Conservation (phyloP, 345 rosid species). For the Capsella bursapastoris region DNA sequence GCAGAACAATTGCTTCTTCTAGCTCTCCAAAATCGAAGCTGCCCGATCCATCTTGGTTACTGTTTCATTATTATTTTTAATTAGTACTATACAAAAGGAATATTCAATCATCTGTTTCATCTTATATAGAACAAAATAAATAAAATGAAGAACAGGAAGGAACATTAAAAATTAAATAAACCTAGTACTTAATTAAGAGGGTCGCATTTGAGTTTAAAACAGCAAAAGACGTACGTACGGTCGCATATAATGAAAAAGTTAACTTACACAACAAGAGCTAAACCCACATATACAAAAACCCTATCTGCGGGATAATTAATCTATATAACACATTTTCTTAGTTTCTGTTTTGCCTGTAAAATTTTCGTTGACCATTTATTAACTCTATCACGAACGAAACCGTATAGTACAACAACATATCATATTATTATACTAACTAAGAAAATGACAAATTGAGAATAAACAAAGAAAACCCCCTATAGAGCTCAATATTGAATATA, state of each 20-base stretch:
- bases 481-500: not conserved
- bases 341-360: conserved; percentile 11
- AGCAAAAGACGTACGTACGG: not conserved
- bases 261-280: conserved; percentile 20
- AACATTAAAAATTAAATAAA: not conserved
- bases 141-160: not conserved
- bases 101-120: conserved; percentile 17
- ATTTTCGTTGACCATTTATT: conserved; percentile 27
- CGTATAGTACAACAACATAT: not conserved
- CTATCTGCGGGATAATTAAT: not conserved
- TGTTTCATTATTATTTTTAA: conserved; percentile 36
- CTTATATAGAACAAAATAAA: not conserved
- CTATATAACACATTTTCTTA: conserved; percentile 12
- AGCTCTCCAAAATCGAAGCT: conserved; percentile 94
- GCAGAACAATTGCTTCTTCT: conserved; percentile 94
- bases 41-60: conserved; percentile 79
- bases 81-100: conserved; percentile 26
- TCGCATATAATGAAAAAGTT: not conserved
- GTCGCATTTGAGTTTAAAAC: not conserved
- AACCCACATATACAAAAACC: conserved; percentile 9
- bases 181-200: not conserved
- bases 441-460: conserved; percentile 26
- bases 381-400: not conserved
- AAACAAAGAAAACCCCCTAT: conserved; percentile 20
- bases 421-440: not conserved